Conservation (phyloP, 805 yeast species). For the Tetrapisispora taiwanensis region DNA sequence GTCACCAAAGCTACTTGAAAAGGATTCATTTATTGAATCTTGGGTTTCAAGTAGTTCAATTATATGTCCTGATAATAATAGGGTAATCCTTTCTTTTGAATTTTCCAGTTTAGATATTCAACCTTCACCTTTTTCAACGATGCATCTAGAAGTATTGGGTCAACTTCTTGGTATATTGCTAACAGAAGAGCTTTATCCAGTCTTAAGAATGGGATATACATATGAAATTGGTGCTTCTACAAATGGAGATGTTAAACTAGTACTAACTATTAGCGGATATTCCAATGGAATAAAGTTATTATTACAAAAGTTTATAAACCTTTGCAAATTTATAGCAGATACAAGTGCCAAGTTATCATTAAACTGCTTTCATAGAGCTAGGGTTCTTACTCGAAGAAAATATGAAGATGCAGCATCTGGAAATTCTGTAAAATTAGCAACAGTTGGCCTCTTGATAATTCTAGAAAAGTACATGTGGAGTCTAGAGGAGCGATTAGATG, state of each 20-base stretch:
- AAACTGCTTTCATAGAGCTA: constrained; percentile 36
- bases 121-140: constrained; percentile 32
- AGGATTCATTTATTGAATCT: constrained; percentile 33
- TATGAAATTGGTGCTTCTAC: constrained; percentile 49
- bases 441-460: constrained; percentile 40
- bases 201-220: constrained; percentile 43
- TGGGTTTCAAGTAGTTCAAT: constrained; percentile 41
- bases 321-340: constrained; percentile 21
- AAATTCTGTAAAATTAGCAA: constrained; percentile 39
- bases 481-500: constrained; percentile 45
- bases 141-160: constrained; percentile 44
- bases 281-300: constrained; percentile 31
- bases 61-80: constrained; percentile 17
- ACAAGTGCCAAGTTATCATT: constrained; percentile 14
- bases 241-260: constrained; percentile 44
- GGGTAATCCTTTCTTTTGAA: constrained; percentile 38
- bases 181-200: constrained; percentile 38
- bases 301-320: constrained; percentile 27
- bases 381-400: constrained; percentile 38
- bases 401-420: constrained; percentile 36
- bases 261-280: constrained; percentile 48
- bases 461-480: constrained; percentile 50
- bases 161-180: constrained; percentile 38
- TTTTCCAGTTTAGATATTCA: constrained; percentile 26
- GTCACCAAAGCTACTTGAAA: constrained; percentile 32